phyloP scores from a whole-genome alignment of 305 asterid genomes.

The Solanum hybrid region DNA sequence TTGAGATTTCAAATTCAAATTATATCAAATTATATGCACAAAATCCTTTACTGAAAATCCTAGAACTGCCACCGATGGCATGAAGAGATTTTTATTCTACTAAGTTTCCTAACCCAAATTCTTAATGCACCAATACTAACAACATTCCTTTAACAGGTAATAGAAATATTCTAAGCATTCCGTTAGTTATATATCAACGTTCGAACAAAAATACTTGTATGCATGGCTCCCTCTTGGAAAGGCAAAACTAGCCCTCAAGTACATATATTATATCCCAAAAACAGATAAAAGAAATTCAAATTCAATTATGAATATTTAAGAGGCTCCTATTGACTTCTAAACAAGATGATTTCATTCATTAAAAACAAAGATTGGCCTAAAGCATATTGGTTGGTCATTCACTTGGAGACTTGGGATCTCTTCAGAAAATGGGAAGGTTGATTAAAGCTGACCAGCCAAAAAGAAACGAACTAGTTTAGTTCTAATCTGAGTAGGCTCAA shows the following conservation, averaged over 20 bases:
- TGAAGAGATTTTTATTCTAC: background rate
- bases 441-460: background rate
- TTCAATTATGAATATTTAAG: background rate
- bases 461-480: background rate
- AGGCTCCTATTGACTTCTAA: background rate
- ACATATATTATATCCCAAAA: background rate
- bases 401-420: background rate
- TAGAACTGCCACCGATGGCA: rapidly evolving
- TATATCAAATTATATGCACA: too few species aligned
- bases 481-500: background rate
- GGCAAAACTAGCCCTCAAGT: background rate
- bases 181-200: background rate
- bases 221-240: background rate
- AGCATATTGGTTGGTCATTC: background rate
- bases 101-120: background rate
- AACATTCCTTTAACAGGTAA: background rate
- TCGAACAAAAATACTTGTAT: background rate
- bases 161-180: background rate
- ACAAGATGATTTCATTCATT: background rate
- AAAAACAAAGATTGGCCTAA: background rate
- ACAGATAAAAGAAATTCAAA: background rate
- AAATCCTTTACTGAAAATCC: background rate
- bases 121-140: background rate
- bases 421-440: background rate
- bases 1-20: too few species aligned